phyloP scores from a whole-genome alignment of 202 grass and related monocot species.

The Panicum virgatum region DNA sequence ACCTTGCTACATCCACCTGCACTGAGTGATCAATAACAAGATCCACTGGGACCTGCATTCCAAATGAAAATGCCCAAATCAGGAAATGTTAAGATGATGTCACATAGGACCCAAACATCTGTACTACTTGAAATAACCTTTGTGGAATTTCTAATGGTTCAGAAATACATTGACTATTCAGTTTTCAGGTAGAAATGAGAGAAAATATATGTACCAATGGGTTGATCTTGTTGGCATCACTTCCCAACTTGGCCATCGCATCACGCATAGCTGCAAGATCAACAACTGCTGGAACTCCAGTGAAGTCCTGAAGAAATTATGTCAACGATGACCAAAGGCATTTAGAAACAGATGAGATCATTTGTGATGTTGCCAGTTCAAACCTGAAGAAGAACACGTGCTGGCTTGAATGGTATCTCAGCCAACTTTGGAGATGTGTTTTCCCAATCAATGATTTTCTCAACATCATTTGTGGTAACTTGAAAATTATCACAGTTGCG shows the following conservation, averaged over 20 bases:
- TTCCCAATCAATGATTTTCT: constrained; percentile 99
- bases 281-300: constrained; percentile 94
- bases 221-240: constrained; percentile 95
- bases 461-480: constrained; percentile 80
- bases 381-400: constrained; percentile 98
- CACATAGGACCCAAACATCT: not conserved
- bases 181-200: constrained; percentile 18
- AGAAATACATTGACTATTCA: not conserved
- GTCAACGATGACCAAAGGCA: constrained; percentile 32
- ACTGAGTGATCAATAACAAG: constrained; percentile 99
- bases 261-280: constrained; percentile 99
- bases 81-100: not conserved
- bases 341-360: not conserved
- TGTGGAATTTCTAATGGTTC: not conserved
- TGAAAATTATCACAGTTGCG: constrained; percentile 96
- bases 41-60: constrained; percentile 87
- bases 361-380: constrained; percentile 23
- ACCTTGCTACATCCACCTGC: constrained; percentile 97
- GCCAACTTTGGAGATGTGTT: constrained; percentile 89
- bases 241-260: constrained; percentile 88
- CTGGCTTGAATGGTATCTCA: constrained; percentile 98
- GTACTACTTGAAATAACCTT: not conserved
- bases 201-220: constrained; percentile 60
- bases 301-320: constrained; percentile 72
- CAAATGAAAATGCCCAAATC: constrained; percentile 27